phyloP scores from a whole-genome alignment of 2,329 filamentous ascomycete species.

The Pezicula neosporulosa region DNA sequence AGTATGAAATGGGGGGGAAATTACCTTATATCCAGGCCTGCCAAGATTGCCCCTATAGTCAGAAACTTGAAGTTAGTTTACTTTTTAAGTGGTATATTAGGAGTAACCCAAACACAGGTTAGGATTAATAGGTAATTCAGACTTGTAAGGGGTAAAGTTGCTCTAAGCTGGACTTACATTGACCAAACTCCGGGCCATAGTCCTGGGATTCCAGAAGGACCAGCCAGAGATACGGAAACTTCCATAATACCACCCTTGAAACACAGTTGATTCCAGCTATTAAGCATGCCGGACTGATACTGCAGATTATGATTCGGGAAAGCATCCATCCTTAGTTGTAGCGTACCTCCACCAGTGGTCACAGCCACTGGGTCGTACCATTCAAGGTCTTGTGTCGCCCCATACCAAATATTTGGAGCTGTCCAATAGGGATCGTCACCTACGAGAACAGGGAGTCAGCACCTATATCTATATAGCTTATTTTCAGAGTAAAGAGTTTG shows the following conservation, averaged over 20 bases:
- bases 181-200: constrained; percentile 52
- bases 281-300: constrained; percentile 47
- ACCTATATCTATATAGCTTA: too few species aligned
- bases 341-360: constrained; percentile 42
- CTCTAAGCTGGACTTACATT: constrained; percentile 26
- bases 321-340: constrained; percentile 41
- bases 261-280: constrained; percentile 50
- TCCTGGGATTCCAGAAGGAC: constrained; percentile 43
- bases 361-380: constrained; percentile 40
- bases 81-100: too few species aligned
- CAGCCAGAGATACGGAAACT: constrained; percentile 47
- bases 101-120: too few species aligned
- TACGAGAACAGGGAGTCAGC: too few species aligned
- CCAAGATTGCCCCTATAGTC: constrained; percentile 41
- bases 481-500: too few species aligned
- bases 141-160: too few species aligned
- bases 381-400: constrained; percentile 43
- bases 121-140: too few species aligned
- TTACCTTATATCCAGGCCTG: constrained; percentile 41
- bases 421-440: constrained; percentile 55
- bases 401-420: constrained; percentile 51
- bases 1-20: too few species aligned
- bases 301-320: constrained; percentile 41
- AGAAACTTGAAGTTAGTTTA: too few species aligned
- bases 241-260: constrained; percentile 52